Base-by-base conservation (phyloP, 2,329 filamentous ascomycete genomes). In the Knufia petricola region DNA sequence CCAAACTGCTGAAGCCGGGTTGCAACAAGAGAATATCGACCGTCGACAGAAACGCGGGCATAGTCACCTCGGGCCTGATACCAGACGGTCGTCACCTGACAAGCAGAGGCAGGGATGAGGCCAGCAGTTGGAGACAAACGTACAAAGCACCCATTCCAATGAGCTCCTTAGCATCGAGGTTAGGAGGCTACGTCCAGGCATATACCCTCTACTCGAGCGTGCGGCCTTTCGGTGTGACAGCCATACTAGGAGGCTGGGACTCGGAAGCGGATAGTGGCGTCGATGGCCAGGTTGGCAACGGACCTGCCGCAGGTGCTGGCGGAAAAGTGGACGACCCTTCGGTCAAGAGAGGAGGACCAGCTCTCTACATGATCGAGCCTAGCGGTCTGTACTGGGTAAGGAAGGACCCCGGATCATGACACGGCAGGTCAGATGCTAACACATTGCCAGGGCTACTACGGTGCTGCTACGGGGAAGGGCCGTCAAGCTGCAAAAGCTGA, bases 321-420 rank as follows among this genome's bases (percentile, higher is more conserved):
- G 90, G 90, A 63, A 94, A 92, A 72, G 77, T 82, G 37, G 69
- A 79, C 52, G 72, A 66, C 23, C 82, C 81, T 62, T 44, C 43
- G 13, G 45, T 54, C 40, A 84, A 80, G 66, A 81, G 88, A 65
- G 92, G 92, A 59, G 92, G 90, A 1, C 92, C 92, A 19, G 89
- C 82, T 55, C 79, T 98, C 53, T 98, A 95, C 77, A 98, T 98
- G 92, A 90, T 98, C 60, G 92, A 98, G 74, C 92, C 92, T 36
- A 95, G 88, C 63, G 92, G 92, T 49, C 72, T 90, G 58, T 96
- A 95, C 76, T 98, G 92, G 92, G 78, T 81, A 72, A 46, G 70
- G 56, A 26, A 19, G 4, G 32, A 13, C 6, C 6, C 4, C 4
- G 7, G 15, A 17, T 8, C 6, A 36, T 13, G 32, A 13, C 32